Evolutionary conservation across 75 land plant species (phyloP).

Genomic region (Pseudotsuga menziesii): DNA sequence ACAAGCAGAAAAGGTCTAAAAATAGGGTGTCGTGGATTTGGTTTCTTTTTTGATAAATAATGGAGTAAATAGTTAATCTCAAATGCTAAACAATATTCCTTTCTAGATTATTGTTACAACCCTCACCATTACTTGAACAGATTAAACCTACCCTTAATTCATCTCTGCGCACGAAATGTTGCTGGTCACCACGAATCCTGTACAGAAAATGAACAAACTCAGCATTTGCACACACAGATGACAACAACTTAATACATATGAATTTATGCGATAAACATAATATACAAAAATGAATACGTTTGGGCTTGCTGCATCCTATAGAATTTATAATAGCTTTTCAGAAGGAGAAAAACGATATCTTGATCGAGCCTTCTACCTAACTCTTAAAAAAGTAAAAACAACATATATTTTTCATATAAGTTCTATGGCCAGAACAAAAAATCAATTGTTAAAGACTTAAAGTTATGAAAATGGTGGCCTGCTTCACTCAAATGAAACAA

Average conservation of each 20-base stretch:
- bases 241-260: background rate
- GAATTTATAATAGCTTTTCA: background rate
- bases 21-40: background rate
- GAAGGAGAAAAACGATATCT: background rate
- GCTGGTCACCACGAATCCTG: conserved; percentile 97
- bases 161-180: conserved; percentile 95
- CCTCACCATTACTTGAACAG: background rate
- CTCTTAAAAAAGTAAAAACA: background rate
- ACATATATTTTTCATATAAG: background rate
- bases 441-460: background rate
- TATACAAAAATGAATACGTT: background rate
- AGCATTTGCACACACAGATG: background rate
- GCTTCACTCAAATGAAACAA: background rate
- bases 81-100: background rate
- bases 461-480: background rate
- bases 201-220: background rate
- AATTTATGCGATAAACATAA: background rate
- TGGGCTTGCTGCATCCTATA: background rate
- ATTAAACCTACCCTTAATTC: conserved; percentile 63
- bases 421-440: background rate
- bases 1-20: background rate
- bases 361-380: background rate
- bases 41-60: background rate
- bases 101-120: background rate
- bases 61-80: background rate